Evolutionary conservation across 495 filamentous ascomycete species (phyloP).

Genomic region (Trichocladium antarcticum): DNA sequence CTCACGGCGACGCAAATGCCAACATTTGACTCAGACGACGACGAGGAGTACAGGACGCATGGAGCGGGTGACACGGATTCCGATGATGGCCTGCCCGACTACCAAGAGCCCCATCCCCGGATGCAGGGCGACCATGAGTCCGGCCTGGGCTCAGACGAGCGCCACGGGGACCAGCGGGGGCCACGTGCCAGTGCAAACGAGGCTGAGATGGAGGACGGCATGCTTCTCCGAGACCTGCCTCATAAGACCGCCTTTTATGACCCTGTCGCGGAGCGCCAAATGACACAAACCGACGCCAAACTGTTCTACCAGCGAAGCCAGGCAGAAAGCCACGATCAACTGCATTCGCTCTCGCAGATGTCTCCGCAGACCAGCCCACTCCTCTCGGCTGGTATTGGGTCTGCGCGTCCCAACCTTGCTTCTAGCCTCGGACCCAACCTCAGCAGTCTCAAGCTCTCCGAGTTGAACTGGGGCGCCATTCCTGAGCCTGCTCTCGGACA

Average conservation of each 20-base stretch:
- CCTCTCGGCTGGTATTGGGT: conserved; percentile 27
- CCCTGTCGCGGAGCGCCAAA: conserved; percentile 76
- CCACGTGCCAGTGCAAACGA: neutral
- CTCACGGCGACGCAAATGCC: conserved; percentile 17
- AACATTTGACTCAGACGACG: conserved; percentile 24
- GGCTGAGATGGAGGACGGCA: conserved; percentile 37
- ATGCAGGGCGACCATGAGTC: neutral
- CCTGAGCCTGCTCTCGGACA: conserved; percentile 13
- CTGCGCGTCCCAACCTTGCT: conserved; percentile 15
- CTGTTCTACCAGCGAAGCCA: conserved; percentile 90
- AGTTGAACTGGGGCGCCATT: conserved; percentile 5
- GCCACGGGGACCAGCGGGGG: neutral
- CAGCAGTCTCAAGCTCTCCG: conserved; percentile 8
- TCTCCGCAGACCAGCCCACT: conserved; percentile 43
- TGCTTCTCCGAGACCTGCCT: conserved; percentile 64
- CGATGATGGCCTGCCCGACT: conserved; percentile 13
- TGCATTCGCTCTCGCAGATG: conserved; percentile 37
- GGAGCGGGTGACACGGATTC: conserved; percentile 23
- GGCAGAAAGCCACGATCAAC: conserved; percentile 42
- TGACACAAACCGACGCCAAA: conserved; percentile 85
- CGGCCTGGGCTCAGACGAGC: conserved; percentile 8
- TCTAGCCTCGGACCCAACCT: conserved; percentile 4
- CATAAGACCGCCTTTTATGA: conserved; percentile 76
- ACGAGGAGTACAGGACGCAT: conserved; percentile 21
- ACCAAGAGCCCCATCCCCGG: neutral